Percentiles rank a stretch among this genome's conserved stretches.
Evolutionary conservation across 2,329 filamentous ascomycete species (phyloP).

Genomic region (Penicillium sp.): DNA sequence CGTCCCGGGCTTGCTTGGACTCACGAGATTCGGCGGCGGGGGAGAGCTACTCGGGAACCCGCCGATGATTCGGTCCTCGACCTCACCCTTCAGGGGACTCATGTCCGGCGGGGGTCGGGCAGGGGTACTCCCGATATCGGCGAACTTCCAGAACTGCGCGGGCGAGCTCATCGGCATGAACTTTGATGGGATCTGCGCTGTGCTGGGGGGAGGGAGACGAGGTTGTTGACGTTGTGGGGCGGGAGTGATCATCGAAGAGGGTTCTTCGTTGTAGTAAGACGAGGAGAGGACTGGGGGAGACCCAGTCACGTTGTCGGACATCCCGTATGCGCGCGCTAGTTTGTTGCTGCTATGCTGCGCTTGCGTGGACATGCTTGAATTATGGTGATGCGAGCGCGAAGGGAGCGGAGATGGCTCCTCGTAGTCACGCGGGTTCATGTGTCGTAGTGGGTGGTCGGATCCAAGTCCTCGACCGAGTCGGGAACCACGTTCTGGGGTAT

Average conservation of each 20-base stretch:
- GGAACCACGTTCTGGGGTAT: slow-evolving; percentile 50
- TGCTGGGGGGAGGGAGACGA: slow-evolving; percentile 49
- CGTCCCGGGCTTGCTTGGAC: slow-evolving; percentile 46
- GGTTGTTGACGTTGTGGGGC: slow-evolving; percentile 51
- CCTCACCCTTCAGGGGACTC: slow-evolving; percentile 48
- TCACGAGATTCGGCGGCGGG: slow-evolving; percentile 46
- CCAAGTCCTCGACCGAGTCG: slow-evolving; percentile 34
- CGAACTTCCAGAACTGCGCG: slow-evolving; percentile 52
- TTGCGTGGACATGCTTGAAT: slow-evolving; percentile 21
- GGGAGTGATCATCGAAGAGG: slow-evolving; percentile 50
- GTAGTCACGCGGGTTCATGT: slow-evolving; percentile 36
- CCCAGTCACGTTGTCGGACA: slow-evolving; percentile 41
- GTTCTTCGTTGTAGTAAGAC: slow-evolving; percentile 49
- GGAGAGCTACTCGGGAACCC: slow-evolving; percentile 50
- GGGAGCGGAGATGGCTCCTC: slow-evolving; percentile 47
- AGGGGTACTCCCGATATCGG: slow-evolving; percentile 48
- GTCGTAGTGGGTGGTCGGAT: slow-evolving; percentile 32
- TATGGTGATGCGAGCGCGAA: slow-evolving; percentile 31
- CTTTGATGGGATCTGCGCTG: slow-evolving; percentile 50
- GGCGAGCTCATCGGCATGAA: slow-evolving; percentile 54
- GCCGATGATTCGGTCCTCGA: slow-evolving; percentile 35
- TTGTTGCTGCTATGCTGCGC: slow-evolving; percentile 27
- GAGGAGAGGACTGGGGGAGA: slow-evolving; percentile 51
- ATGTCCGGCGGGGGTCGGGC: slow-evolving; percentile 45
- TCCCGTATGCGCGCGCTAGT: slow-evolving; percentile 37